These are phyloP conservation scores for Sextonia rubra DNA, from an alignment of 164 flowering plant genomes.

Conservation along the genomic window DNA sequence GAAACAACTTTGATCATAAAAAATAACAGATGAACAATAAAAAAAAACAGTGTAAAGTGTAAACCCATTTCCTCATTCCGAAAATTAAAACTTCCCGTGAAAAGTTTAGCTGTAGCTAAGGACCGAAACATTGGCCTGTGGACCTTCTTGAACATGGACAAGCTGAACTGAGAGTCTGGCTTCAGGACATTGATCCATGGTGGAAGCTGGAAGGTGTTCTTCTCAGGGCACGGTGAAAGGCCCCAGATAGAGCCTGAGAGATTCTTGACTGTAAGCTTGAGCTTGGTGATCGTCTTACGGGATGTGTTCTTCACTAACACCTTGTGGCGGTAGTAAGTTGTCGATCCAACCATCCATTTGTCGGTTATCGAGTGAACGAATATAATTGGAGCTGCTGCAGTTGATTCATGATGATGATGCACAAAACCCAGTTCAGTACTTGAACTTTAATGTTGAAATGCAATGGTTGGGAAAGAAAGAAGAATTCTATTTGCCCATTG, in stretches of 20 bases:
- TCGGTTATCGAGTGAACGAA: slow-evolving; percentile 61
- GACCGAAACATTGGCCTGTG: slow-evolving; percentile 67
- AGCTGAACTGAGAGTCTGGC: slow-evolving; percentile 52
- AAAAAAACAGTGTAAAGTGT: not conserved
- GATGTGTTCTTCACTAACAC: slow-evolving; percentile 68
- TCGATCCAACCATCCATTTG: slow-evolving; percentile 43
- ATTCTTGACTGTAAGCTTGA: slow-evolving; percentile 46
- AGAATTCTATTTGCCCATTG: not conserved
- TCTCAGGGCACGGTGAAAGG: slow-evolving; percentile 35
- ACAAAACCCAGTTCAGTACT: not conserved
- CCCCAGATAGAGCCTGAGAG: slow-evolving; percentile 76
- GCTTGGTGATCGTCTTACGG: slow-evolving; percentile 44
- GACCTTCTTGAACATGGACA: slow-evolving; percentile 80
- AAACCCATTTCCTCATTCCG: too few relatives aligned
- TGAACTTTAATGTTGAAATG: not conserved
- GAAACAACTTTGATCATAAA: too few relatives aligned
- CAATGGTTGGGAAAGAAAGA: not conserved
- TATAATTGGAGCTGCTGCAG: slow-evolving; percentile 49
- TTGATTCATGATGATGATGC: not conserved
- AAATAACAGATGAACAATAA: not conserved
- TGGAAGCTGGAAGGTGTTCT: slow-evolving; percentile 56
- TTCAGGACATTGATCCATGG: slow-evolving; percentile 40
- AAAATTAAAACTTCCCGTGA: not conserved
- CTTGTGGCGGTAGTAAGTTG: slow-evolving; percentile 54
- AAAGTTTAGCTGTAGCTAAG: slow-evolving; percentile 42